Conservation (phyloP, 768 basidiomycete genomes). For the Ramaria sp. region DNA sequence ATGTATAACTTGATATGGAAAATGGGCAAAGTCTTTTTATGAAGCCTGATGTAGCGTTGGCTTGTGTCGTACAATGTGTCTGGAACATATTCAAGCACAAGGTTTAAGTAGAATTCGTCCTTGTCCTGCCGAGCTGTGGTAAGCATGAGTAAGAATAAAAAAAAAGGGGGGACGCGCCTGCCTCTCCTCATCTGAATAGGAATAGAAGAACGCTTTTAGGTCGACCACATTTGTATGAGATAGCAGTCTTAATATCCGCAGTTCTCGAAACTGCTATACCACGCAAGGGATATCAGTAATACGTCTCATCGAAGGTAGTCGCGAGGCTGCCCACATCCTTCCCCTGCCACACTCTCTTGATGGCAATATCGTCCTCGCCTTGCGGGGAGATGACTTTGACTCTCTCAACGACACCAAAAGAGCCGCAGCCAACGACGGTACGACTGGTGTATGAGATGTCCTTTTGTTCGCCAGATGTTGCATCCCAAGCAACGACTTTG, state of each 20-base stretch:
- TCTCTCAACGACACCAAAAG: slow-evolving; percentile 97
- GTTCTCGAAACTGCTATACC: slow-evolving; percentile 78
- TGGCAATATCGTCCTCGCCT: slow-evolving; percentile 83
- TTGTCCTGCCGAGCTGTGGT: slow-evolving; percentile 44
- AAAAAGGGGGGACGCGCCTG: slow-evolving; percentile 50
- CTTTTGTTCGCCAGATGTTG: slow-evolving; percentile 80
- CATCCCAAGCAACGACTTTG: slow-evolving; percentile 90
- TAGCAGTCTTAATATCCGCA: slow-evolving; percentile 97
- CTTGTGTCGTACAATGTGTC: slow-evolving; percentile 99
- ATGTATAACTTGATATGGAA: slow-evolving; percentile 99
- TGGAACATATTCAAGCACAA: slow-evolving; percentile 98
- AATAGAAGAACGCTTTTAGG: slow-evolving; percentile 96
- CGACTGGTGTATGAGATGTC: slow-evolving; percentile 93
- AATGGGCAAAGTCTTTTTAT: slow-evolving; percentile 98
- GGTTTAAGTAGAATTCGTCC: slow-evolving; percentile 99
- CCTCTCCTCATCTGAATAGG: slow-evolving; percentile 66
- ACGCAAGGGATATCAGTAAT: background rate
- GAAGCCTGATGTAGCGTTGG: slow-evolving; percentile 94
- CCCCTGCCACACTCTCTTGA: slow-evolving; percentile 99
- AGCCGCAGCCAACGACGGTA: slow-evolving; percentile 98
- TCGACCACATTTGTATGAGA: slow-evolving; percentile 97
- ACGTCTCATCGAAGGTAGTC: background rate
- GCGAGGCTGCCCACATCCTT: slow-evolving; percentile 84
- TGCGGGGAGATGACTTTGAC: slow-evolving; percentile 71
- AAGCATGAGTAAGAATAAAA: slow-evolving; percentile 8